Evolutionary conservation across 2,329 filamentous ascomycete genomes (phyloP).

Genomic region (Lecanosticta acicola): DNA sequence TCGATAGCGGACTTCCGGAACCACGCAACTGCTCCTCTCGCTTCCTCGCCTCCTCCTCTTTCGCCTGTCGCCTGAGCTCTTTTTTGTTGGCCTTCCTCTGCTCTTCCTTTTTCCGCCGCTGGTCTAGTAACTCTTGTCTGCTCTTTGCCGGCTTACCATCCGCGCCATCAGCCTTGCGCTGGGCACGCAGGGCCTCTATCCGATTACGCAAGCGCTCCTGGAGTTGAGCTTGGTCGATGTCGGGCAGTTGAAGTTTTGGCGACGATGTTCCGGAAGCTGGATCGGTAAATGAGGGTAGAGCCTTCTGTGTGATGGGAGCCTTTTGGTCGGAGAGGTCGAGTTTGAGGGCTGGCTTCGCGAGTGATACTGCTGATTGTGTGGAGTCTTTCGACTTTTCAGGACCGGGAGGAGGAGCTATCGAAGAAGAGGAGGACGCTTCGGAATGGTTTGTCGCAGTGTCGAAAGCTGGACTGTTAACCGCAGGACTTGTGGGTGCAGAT

Average conservation of each 20-base stretch:
- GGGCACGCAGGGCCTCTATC: constrained; percentile 77
- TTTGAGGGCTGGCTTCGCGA: constrained; percentile 13
- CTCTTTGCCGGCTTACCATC: constrained; percentile 78
- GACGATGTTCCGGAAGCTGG: constrained; percentile 27
- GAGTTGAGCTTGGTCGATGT: constrained; percentile 67
- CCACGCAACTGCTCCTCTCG: constrained; percentile 53
- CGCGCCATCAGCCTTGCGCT: constrained; percentile 78
- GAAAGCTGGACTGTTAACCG: constrained; percentile 37
- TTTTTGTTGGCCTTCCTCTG: constrained; percentile 85
- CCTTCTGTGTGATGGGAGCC: constrained; percentile 28
- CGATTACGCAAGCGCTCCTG: constrained; percentile 73
- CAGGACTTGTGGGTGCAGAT: constrained; percentile 34
- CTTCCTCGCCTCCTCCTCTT: constrained; percentile 67
- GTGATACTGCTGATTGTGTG: constrained; percentile 13
- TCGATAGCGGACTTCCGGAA: constrained; percentile 50
- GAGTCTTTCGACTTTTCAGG: constrained; percentile 13
- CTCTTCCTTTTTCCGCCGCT: constrained; percentile 78
- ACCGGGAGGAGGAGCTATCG: constrained; percentile 36
- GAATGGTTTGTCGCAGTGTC: constrained; percentile 37
- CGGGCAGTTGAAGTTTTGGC: constrained; percentile 39
- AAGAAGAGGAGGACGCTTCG: constrained; percentile 44
- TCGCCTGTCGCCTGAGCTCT: constrained; percentile 69
- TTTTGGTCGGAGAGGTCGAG: constrained; percentile 22
- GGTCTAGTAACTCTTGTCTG: constrained; percentile 86
- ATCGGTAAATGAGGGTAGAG: constrained; percentile 14